Evolutionary conservation across 1,284 basidiomycete genomes (phyloP).

Genomic region (Lentinula novae-zelandiae): DNA sequence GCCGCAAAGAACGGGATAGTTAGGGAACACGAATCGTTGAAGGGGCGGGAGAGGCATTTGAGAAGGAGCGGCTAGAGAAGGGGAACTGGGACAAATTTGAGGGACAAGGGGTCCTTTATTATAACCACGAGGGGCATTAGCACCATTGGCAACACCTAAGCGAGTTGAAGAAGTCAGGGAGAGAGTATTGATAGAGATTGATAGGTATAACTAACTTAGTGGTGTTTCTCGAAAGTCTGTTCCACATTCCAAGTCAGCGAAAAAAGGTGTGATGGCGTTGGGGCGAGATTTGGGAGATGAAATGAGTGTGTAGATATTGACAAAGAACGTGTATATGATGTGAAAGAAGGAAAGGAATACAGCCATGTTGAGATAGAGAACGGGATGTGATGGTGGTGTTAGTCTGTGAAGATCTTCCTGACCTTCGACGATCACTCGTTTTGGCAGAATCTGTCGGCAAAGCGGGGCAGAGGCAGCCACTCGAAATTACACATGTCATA

Average conservation of each 20-base stretch:
- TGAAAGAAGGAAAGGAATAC: neutral
- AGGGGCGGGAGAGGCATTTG: neutral
- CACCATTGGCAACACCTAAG: neutral
- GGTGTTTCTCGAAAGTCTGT: neutral
- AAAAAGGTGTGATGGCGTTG: slow-evolving; percentile 3
- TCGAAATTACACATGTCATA: neutral
- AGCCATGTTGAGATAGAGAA: neutral
- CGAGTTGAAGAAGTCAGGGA: neutral
- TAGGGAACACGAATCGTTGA: slow-evolving; percentile 3
- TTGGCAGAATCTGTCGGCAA: too few relatives aligned
- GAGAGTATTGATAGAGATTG: neutral
- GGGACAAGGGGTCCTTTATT: neutral
- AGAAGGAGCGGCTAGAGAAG: neutral
- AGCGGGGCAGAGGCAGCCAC: neutral
- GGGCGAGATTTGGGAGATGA: neutral
- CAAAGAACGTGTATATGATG: slow-evolving; percentile 13
- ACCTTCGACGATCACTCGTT: too few relatives aligned
- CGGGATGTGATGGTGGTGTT: neutral
- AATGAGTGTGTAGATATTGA: slow-evolving; percentile 8
- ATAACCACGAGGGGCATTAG: neutral
- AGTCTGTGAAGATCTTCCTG: neutral
- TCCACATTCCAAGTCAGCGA: slow-evolving; percentile 9
- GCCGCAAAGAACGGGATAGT: neutral
- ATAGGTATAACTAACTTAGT: neutral
- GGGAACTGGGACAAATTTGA: neutral